phyloP scores from a whole-genome alignment of 2,329 filamentous ascomycete species.

The Cladosporium sp. region DNA sequence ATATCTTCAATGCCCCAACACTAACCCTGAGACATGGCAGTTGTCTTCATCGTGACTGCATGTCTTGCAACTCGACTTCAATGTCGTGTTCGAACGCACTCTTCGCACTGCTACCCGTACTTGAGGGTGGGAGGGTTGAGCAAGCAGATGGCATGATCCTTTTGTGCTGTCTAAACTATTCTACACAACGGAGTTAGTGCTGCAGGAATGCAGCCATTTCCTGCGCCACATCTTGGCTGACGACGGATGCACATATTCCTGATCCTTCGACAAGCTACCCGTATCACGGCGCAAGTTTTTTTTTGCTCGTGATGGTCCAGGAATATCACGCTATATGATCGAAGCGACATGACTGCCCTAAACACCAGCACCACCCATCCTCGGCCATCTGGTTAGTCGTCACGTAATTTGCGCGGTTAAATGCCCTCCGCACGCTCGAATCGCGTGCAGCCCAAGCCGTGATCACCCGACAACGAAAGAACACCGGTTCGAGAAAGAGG shows the following conservation, averaged over 20 bases:
- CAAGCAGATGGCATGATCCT: neutral
- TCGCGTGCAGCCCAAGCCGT: neutral
- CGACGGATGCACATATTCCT: neutral
- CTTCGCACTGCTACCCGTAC: neutral
- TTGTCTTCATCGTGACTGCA: too few species aligned
- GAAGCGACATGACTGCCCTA: neutral
- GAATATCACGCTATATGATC: neutral
- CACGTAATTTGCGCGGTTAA: slow-evolving; percentile 4
- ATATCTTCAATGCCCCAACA: neutral
- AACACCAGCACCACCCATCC: neutral
- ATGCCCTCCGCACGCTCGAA: neutral
- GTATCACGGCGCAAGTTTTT: neutral
- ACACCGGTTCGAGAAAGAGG: neutral
- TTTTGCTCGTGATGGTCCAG: neutral
- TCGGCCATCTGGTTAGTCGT: neutral
- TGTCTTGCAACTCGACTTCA: too few species aligned
- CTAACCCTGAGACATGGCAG: neutral
- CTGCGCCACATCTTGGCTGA: neutral
- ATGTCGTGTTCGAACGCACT: too few species aligned
- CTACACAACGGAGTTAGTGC: neutral
- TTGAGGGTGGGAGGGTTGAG: neutral
- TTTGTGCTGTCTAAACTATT: neutral
- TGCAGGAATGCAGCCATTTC: neutral
- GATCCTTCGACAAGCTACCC: neutral
- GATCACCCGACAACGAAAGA: neutral